Percentiles rank a stretch among this genome's conserved stretches.
phyloP scores from a whole-genome alignment of 2,329 filamentous ascomycete genomes.

The Polytolypa hystricis region DNA sequence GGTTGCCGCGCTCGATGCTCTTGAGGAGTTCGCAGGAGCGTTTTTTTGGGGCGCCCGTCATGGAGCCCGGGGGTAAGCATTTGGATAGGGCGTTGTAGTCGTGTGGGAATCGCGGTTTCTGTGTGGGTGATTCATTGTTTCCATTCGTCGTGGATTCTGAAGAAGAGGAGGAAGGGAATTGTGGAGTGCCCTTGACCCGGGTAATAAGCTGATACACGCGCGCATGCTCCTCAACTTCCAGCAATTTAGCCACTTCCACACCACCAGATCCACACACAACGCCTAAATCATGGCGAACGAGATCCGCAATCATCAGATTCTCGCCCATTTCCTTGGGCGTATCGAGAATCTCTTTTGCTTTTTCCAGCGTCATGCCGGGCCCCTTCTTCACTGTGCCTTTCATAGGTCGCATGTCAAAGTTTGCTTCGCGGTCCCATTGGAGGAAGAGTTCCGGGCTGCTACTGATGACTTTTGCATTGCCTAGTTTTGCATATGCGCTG shows the following conservation, averaged over 20 bases:
- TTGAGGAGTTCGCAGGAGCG: slow-evolving; percentile 74
- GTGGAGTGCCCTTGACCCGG: slow-evolving; percentile 57
- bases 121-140: background rate
- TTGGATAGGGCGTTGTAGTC: slow-evolving; percentile 67
- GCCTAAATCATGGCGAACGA: slow-evolving; percentile 84
- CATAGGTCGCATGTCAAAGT: slow-evolving; percentile 67
- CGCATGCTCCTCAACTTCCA: slow-evolving; percentile 81
- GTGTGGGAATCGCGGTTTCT: slow-evolving; percentile 14
- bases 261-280: slow-evolving; percentile 64
- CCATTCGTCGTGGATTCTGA: slow-evolving; percentile 16
- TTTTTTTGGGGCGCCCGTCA: slow-evolving; percentile 95
- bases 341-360: slow-evolving; percentile 62
- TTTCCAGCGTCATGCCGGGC: slow-evolving; percentile 51
- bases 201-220: slow-evolving; percentile 88
- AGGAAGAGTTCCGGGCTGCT: slow-evolving; percentile 86
- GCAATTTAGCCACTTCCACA: slow-evolving; percentile 66
- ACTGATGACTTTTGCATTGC: slow-evolving; percentile 59
- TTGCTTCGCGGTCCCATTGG: slow-evolving; percentile 44
- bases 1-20: slow-evolving; percentile 50
- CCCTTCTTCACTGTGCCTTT: slow-evolving; percentile 90
- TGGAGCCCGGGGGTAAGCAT: slow-evolving; percentile 77
- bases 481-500: slow-evolving; percentile 66
- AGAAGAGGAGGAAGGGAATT: slow-evolving; percentile 13
- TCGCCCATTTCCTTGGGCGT: slow-evolving; percentile 85
- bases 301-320: slow-evolving; percentile 95